Evolutionary conservation across 805 yeast species (phyloP), one percentile per base, ranked within the genome.

Genomic region (Ogataea neopini): DNA sequence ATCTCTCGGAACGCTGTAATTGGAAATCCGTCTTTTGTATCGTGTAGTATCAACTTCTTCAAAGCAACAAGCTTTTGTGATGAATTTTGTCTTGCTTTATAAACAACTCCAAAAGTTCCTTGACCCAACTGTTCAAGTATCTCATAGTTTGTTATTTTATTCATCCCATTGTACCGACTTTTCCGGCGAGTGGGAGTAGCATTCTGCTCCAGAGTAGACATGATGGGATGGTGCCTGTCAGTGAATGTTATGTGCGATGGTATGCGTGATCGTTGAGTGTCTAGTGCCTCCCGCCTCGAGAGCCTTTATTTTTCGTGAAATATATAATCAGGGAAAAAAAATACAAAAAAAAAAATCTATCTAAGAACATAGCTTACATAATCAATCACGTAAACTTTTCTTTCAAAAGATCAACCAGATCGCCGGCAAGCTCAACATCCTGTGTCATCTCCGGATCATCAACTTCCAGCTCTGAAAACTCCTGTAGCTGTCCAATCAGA

Each of bases 1-100:
- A 92, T 90, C 62, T 94, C 99, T 52, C 99, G 77, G 67, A 91
- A 80, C 1, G 98, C 97, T 0, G 99, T 94, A 22, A 94, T 83
- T 1, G 99, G 98, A 62, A 92, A 90, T 29, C 88, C 86, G 57
- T 86, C 91, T 54, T 83, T 83, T 36, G 83, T 85, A 43, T 84
- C 81, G 60, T 83, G 90, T 52, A 87, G 76, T n/a, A 90, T 71
- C 40, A 94, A 79, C 62, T 84, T 87, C 67, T 94, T 94, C 57
- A 95, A 73, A 0, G 99, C 99, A 15, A 92, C 97, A 13, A 81
- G 58, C 37, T 77, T 71, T 3, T 77, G 73, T 1, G 83, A 68
- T n/a, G 75, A 66, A 29, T 69, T 71, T 32, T 79, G 74, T 41
- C 73, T 68, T 4, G 96, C 98, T 60, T 86, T 87, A 59, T 84